phyloP scores from a whole-genome alignment of 805 yeast species.

The Wickerhamomyces tratensis region DNA sequence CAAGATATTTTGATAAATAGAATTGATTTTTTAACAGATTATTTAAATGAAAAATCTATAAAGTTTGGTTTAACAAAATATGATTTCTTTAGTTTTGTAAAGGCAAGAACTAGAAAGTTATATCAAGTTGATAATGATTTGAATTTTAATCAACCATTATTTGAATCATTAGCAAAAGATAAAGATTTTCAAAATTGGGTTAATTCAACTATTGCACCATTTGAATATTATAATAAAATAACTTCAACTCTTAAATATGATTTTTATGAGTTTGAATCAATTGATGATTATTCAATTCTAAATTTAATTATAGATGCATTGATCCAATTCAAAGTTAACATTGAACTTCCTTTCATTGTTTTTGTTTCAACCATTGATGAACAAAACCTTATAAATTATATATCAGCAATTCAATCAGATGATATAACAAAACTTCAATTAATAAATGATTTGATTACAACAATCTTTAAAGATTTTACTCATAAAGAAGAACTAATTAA shows the following conservation, averaged over 20 bases:
- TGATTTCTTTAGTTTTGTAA: slow-evolving; percentile 1
- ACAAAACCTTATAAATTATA: background rate
- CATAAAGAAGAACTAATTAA: background rate
- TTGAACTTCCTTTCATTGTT: background rate
- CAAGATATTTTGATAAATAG: background rate
- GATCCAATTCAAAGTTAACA: background rate
- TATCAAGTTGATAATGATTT: background rate
- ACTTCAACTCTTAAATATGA: slow-evolving; percentile 1
- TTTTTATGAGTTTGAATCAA: slow-evolving; percentile 16
- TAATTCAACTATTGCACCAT: slow-evolving; percentile 19
- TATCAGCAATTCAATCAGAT: too few relatives aligned
- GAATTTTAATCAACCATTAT: slow-evolving; percentile 13
- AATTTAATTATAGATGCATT: slow-evolving; percentile 5
- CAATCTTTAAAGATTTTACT: background rate
- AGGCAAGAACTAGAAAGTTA: slow-evolving; percentile 3
- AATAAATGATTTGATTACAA: background rate
- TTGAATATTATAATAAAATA: slow-evolving; percentile 16
- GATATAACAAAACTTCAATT: background rate
- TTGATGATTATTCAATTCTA: slow-evolving; percentile 8
- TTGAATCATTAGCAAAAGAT: slow-evolving; percentile 6
- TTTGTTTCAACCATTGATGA: background rate
- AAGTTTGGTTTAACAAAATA: background rate
- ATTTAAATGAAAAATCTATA: background rate
- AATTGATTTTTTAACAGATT: background rate
- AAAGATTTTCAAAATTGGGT: slow-evolving; percentile 16